Conservation (phyloP, 129 eudicot genomes). For the Lactuca sativa region DNA sequence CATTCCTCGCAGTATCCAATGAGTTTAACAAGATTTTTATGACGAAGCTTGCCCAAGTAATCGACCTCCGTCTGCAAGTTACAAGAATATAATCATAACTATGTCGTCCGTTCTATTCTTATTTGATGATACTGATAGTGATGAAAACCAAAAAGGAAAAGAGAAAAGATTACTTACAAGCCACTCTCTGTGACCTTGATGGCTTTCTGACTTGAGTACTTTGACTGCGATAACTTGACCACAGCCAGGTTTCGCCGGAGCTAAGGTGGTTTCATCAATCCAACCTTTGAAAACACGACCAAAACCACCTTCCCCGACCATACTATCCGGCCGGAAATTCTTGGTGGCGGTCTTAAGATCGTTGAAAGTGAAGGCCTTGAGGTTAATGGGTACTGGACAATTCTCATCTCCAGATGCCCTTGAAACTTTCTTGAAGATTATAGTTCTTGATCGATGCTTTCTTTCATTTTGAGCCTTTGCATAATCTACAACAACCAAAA, state of each 20-base stretch:
- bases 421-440: constrained; percentile 21
- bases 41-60: constrained; percentile 63
- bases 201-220: constrained; percentile 52
- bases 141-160: neutral
- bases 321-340: constrained; percentile 57
- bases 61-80: constrained; percentile 66
- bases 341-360: constrained; percentile 57
- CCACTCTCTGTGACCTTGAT: constrained; percentile 79
- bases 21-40: constrained; percentile 64
- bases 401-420: constrained; percentile 25
- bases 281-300: constrained; percentile 66
- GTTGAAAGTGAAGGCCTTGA: constrained; percentile 57
- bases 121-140: neutral
- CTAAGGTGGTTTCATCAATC: constrained; percentile 51
- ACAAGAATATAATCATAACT: neutral
- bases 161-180: constrained; percentile 42
- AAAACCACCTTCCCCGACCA: constrained; percentile 71
- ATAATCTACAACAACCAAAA: constrained; percentile 35
- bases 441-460: constrained; percentile 21
- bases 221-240: constrained; percentile 65
- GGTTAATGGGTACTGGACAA: constrained; percentile 29
- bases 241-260: constrained; percentile 58
- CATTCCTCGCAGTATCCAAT: constrained; percentile 68
- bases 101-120: neutral
- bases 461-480: constrained; percentile 1